Conservation (phyloP, 148 eudicot species). For the Nepenthes mirabilis region DNA sequence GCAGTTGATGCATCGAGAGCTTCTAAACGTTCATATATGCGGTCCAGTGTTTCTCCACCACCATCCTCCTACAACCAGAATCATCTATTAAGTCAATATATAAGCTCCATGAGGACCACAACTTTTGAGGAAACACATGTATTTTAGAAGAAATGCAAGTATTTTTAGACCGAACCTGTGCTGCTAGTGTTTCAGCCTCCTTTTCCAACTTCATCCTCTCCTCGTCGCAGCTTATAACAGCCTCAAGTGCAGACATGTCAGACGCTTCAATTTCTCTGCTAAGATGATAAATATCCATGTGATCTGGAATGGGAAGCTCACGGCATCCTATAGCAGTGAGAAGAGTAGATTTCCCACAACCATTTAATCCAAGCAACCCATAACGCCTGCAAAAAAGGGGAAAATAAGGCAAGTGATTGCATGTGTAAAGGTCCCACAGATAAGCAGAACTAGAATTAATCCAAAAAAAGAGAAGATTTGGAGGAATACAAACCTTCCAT, state of each 20-base stretch:
- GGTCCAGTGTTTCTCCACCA: slow-evolving; percentile 78
- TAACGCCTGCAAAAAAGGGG: slow-evolving; percentile 44
- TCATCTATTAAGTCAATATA: background rate
- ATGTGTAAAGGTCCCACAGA: background rate
- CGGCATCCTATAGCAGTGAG: slow-evolving; percentile 74
- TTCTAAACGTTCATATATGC: slow-evolving; percentile 81
- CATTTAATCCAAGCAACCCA: slow-evolving; percentile 92
- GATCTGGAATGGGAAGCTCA: slow-evolving; percentile 90
- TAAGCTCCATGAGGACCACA: background rate
- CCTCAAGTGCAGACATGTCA: slow-evolving; percentile 81
- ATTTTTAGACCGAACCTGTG: slow-evolving; percentile 30
- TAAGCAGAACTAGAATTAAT: background rate
- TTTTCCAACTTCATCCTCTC: slow-evolving; percentile 62
- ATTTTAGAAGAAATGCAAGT: no score
- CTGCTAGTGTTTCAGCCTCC: slow-evolving; percentile 71
- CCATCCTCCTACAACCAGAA: slow-evolving; percentile 54
- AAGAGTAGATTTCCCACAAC: slow-evolving; percentile 97
- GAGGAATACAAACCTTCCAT: slow-evolving; percentile 58
- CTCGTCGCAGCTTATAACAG: slow-evolving; percentile 78
- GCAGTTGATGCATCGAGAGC: slow-evolving; percentile 85
- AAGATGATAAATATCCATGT: slow-evolving; percentile 91
- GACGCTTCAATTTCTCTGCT: slow-evolving; percentile 84
- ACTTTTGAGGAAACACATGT: background rate
- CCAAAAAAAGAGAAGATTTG: background rate
- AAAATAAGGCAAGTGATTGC: background rate